Evolutionary conservation across 352 stramenopile genomes (phyloP).

Genomic region (Blastocystis sp.): DNA sequence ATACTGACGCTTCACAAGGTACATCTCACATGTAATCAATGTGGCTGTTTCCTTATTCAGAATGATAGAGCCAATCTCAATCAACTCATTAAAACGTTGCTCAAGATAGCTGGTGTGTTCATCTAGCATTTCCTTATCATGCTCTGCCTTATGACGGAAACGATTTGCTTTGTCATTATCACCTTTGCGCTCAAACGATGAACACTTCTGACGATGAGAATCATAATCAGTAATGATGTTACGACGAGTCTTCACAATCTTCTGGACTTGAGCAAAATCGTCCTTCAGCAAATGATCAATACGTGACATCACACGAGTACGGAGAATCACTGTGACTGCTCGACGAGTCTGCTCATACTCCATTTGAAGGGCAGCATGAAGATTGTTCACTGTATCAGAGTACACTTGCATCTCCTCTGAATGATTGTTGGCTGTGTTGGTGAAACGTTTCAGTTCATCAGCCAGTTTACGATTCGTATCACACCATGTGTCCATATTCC

Average conservation of each 20-base stretch:
- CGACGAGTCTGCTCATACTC: constrained; percentile 37
- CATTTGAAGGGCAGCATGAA: constrained; percentile 3
- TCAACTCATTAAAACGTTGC: constrained; percentile 48
- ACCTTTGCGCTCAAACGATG: constrained; percentile 20
- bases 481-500: constrained; percentile 30
- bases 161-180: constrained; percentile 44
- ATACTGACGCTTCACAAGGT: constrained; percentile 54
- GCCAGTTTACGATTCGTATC: constrained; percentile 46
- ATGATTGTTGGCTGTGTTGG: background rate
- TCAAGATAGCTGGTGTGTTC: constrained; percentile 47
- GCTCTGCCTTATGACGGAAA: constrained; percentile 59
- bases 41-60: constrained; percentile 39
- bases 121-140: constrained; percentile 49
- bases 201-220: constrained; percentile 50
- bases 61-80: constrained; percentile 21
- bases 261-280: constrained; percentile 40
- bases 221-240: constrained; percentile 60
- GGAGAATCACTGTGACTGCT: constrained; percentile 9
- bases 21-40: constrained; percentile 42
- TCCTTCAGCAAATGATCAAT: constrained; percentile 55
- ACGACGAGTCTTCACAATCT: constrained; percentile 33
- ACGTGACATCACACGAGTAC: constrained; percentile 35
- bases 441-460: constrained; percentile 53
- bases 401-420: constrained; percentile 4
- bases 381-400: background rate